Evolutionary conservation across 208 protist species (phyloP).

Genomic region (Acanthamoeba healyi): DNA sequence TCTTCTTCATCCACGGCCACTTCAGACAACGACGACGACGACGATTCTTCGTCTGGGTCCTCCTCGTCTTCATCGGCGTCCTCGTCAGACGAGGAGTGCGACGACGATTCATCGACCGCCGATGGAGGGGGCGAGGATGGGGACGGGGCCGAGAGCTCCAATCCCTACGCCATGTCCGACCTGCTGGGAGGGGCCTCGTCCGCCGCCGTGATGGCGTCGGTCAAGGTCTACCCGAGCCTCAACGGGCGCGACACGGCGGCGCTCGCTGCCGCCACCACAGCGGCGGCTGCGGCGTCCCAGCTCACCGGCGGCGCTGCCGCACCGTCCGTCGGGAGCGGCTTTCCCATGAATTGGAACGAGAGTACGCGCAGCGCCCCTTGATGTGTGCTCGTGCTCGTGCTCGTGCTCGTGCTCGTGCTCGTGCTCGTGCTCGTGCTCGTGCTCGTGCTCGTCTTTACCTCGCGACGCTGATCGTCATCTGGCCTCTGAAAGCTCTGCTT

Average conservation of each 20-base stretch:
- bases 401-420: neutral
- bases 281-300: neutral
- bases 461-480: too few species aligned
- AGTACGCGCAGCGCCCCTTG: conserved; percentile 26
- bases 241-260: neutral
- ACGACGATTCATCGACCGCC: neutral
- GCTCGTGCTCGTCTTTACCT: too few species aligned
- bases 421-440: too few species aligned
- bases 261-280: neutral
- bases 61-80: neutral
- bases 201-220: too few species aligned
- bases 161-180: conserved; percentile 51
- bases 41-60: neutral
- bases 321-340: neutral
- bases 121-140: neutral
- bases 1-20: neutral
- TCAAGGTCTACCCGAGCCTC: neutral
- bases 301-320: neutral
- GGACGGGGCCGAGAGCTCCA: neutral
- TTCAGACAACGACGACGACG: neutral
- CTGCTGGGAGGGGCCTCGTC: conserved; percentile 49
- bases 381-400: neutral
- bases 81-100: neutral
- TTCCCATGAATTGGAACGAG: conserved; percentile 69
- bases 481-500: too few species aligned